Conservation (phyloP, 2,329 filamentous ascomycete genomes). For the Cercospora berteroae region DNA sequence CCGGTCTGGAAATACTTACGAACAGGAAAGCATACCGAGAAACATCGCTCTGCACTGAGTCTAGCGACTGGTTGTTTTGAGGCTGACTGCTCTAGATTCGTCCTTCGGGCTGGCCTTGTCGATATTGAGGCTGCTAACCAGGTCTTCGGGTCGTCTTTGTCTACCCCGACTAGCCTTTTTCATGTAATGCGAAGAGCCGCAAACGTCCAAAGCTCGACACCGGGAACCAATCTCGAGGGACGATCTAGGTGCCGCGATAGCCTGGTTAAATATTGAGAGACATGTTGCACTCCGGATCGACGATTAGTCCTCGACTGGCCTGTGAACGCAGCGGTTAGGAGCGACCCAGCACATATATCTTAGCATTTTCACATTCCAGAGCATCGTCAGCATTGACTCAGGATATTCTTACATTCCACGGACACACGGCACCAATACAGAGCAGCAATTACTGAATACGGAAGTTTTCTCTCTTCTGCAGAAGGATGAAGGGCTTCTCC, state of each 20-base stretch:
- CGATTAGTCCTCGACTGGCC: not conserved
- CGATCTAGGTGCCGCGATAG: conserved; percentile 2
- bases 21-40: not conserved
- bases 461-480: conserved; percentile 16
- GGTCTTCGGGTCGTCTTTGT: conserved; percentile 9
- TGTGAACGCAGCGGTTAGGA: not conserved
- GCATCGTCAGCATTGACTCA: not conserved
- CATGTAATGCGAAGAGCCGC: conserved; percentile 6
- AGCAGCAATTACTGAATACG: conserved; percentile 19
- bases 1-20: not conserved
- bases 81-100: conserved; percentile 1
- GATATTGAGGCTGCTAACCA: not conserved
- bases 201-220: conserved; percentile 16
- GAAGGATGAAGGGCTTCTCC: conserved; percentile 28
- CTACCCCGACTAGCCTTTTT: conserved; percentile 7
- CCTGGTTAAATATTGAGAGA: conserved; percentile 3
- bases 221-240: not conserved
- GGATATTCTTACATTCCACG: conserved; percentile 17
- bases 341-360: conserved; percentile 7
- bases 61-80: not conserved
- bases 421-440: conserved; percentile 11
- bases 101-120: not conserved
- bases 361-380: conserved; percentile 22
- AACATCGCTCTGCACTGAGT: conserved; percentile 1
- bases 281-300: not conserved